Evolutionary conservation across 495 filamentous ascomycete species (phyloP), one percentile per base, ranked within the genome.

Genomic region (Penicilliopsis zonata): DNA sequence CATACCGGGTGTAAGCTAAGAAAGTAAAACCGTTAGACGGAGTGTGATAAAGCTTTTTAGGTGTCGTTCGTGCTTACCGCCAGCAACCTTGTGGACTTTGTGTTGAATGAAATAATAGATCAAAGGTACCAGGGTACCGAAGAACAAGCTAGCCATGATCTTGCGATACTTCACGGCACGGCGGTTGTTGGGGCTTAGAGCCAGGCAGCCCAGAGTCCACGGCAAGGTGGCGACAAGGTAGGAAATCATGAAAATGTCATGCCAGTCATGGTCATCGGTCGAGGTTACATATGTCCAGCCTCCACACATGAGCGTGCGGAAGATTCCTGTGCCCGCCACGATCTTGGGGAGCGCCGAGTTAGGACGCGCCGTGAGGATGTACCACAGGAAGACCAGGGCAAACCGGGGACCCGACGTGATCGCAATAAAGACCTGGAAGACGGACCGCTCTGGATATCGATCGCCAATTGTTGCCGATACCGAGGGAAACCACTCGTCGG

Each of bases 231-330:
- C 80, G 28, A 96, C 77, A 30, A 99, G 59, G 53, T 99, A 99
- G 17, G 85, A 93, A 44, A 99, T 93, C 92, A 99, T 99, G 58
- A 96, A 88, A 33, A 95, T 90, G 54, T 99, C 92, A 50, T 99
- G 92, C 86, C 86, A 95, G 53, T 88, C 75, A 55, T 99, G 92
- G 52, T 96, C 86, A 55, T 99, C 92, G 7, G 92, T 96, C 23
- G 87, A 95, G 13, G 92, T 99, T 31, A 99, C 79, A 53, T 96
- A 99, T 21, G 93, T 95, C 92, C 92, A 99, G 22, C 92, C 92
- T 32, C 88, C 92, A 47, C 92, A 99, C 2, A 86, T 92, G 36
- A 99, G 55, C 3, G 88, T 94, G 40, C 92, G 74, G 47, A 94
- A 82, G 28, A 95, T 22, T 30, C 92, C 92, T 15, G 79, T 72